Percentiles rank a stretch among this genome's conserved stretches.
Conservation (phyloP, 192 early-diverging fungal genomes). For the Haplosporangium gracile region DNA sequence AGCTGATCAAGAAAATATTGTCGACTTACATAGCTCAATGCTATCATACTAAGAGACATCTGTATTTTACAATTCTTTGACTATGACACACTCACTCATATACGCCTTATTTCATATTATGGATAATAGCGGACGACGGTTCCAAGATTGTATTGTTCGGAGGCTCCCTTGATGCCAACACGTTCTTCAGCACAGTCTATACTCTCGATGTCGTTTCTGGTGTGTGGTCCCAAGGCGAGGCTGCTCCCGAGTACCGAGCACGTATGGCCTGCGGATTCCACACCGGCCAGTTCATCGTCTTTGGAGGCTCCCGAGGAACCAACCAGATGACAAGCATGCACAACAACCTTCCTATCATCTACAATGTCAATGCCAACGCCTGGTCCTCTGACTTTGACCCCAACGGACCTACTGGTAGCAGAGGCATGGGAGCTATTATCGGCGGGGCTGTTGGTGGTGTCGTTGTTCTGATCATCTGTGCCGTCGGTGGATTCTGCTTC, state of each 20-base stretch:
- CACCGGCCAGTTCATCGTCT: conserved; percentile 34
- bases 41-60: neutral
- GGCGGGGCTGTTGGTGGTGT: conserved; percentile 19
- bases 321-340: conserved; percentile 21
- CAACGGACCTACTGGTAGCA: neutral
- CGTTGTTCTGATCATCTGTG: neutral
- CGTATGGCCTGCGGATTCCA: conserved; percentile 39
- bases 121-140: conserved; percentile 27
- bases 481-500: neutral
- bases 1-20: neutral
- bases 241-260: neutral
- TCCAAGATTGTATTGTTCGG: conserved; percentile 41
- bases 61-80: neutral
- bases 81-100: neutral
- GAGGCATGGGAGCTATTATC: conserved; percentile 1
- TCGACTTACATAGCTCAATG: neutral
- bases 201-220: conserved; percentile 20
- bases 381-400: conserved; percentile 10
- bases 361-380: neutral
- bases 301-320: conserved; percentile 31
- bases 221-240: conserved; percentile 8
- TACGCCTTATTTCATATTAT: neutral
- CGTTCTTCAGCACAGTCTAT: conserved; percentile 15
- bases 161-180: conserved; percentile 21
- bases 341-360: conserved; percentile 12